Percentiles rank a stretch among this genome's conserved stretches.
Evolutionary conservation across 768 basidiomycete species (phyloP).

Genomic region (Boletus pseudopeckii): DNA sequence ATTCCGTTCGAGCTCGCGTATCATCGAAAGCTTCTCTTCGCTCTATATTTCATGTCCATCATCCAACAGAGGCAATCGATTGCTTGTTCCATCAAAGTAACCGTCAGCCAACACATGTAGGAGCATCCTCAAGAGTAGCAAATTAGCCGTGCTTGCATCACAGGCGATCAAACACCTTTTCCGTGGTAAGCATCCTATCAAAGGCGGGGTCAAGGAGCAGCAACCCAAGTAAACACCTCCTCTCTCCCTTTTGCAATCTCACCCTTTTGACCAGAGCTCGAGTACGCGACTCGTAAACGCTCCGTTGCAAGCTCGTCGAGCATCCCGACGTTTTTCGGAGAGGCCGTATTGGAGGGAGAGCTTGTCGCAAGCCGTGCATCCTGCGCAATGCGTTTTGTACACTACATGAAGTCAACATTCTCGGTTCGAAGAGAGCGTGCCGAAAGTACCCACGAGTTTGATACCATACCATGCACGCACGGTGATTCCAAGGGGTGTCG

Average conservation of each 20-base stretch:
- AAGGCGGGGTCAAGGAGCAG: slow-evolving; percentile 7
- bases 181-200: background rate
- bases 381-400: slow-evolving; percentile 51
- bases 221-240: slow-evolving; percentile 44
- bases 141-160: background rate
- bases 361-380: slow-evolving; percentile 36
- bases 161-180: background rate
- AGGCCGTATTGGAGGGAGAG: slow-evolving; percentile 56
- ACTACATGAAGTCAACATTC: slow-evolving; percentile 38
- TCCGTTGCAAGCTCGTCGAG: slow-evolving; percentile 70
- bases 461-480: slow-evolving; percentile 82
- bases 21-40: background rate
- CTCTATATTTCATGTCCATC: background rate
- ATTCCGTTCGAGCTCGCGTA: background rate
- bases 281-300: slow-evolving; percentile 58
- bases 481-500: slow-evolving; percentile 47
- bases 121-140: background rate
- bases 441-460: slow-evolving; percentile 57
- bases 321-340: slow-evolving; percentile 51
- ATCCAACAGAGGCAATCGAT: background rate
- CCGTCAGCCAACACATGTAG: background rate
- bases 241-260: slow-evolving; percentile 38
- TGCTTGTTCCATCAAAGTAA: background rate
- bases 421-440: background rate
- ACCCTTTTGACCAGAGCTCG: slow-evolving; percentile 35